A percentile compares a stretch with the other conserved stretches of the same genome.
These are phyloP conservation scores for Rhizopus arrhizus DNA, from an alignment of 371 early-diverging fungal genomes.

Conservation along the genomic window DNA sequence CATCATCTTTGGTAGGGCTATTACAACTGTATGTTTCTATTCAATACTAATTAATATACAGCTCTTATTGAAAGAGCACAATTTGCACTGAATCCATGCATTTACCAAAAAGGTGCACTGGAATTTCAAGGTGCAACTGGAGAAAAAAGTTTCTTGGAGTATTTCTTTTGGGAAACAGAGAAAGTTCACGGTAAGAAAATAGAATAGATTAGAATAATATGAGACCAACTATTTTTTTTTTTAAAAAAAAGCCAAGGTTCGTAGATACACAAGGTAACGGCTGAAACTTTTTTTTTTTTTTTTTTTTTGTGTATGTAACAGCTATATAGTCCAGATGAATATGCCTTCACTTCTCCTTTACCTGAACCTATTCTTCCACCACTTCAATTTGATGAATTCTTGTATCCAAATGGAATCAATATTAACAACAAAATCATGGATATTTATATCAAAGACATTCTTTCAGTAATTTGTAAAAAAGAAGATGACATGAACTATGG, in stretches of 20 bases:
- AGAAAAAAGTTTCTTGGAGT: slow-evolving; percentile 80
- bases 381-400: slow-evolving; percentile 73
- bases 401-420: slow-evolving; percentile 80
- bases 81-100: slow-evolving; percentile 78
- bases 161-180: slow-evolving; percentile 89
- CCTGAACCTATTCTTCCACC: slow-evolving; percentile 87
- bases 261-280: slow-evolving; percentile 69
- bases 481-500: slow-evolving; percentile 91
- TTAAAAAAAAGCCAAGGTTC: slow-evolving; percentile 73
- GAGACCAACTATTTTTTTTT: too few relatives aligned
- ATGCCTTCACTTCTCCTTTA: slow-evolving; percentile 85
- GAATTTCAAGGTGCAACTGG: slow-evolving; percentile 64
- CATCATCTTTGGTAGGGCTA: slow-evolving; percentile 85
- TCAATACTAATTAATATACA: slow-evolving; percentile 21
- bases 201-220: neutral
- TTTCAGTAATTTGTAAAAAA: slow-evolving; percentile 63
- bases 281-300: slow-evolving; percentile 1
- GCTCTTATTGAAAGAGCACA: slow-evolving; percentile 93
- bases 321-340: slow-evolving; percentile 84
- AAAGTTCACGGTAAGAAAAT: slow-evolving; percentile 77
- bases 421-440: slow-evolving; percentile 79
- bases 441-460: slow-evolving; percentile 75
- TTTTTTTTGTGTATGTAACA: neutral
- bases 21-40: neutral
- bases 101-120: slow-evolving; percentile 74